Evolutionary conservation across 192 early-diverging fungal genomes (phyloP).

Genomic region (Gryganskiella cystojenkinii): DNA sequence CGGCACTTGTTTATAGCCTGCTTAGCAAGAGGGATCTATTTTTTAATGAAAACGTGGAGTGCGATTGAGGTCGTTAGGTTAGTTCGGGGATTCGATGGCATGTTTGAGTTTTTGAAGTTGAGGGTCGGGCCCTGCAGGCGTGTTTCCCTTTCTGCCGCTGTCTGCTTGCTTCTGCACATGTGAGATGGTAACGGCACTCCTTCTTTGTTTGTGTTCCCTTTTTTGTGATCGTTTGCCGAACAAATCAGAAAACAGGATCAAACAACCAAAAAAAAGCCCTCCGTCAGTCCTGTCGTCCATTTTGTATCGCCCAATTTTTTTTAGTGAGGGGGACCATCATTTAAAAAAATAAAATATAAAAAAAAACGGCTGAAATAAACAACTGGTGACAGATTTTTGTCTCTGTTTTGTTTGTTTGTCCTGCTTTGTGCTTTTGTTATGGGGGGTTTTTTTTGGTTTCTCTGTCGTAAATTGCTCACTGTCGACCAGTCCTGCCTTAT

Average conservation of each 20-base stretch:
- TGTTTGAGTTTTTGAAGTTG: neutral
- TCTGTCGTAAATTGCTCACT: no score
- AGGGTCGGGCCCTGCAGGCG: no score
- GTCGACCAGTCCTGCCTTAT: no score
- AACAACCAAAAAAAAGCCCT: neutral
- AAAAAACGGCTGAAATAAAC: neutral
- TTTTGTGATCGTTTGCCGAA: no score
- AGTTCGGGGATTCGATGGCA: neutral
- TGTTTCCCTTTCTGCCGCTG: no score
- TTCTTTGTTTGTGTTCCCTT: no score
- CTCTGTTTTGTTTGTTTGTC: no score
- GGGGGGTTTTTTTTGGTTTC: no score
- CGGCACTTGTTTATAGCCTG: constrained; percentile 83
- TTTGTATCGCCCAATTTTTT: constrained; percentile 3
- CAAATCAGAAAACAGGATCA: neutral
- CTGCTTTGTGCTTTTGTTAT: no score
- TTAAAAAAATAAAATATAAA: neutral
- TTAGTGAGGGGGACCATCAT: no score
- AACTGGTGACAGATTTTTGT: neutral
- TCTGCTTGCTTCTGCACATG: no score
- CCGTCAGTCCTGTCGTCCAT: neutral
- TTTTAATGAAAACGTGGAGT: neutral
- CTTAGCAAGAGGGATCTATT: constrained; percentile 76
- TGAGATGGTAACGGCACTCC: no score
- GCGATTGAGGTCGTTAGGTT: neutral